phyloP scores from a whole-genome alignment of 2,329 filamentous ascomycete genomes.

The Penicillium concentricum region DNA sequence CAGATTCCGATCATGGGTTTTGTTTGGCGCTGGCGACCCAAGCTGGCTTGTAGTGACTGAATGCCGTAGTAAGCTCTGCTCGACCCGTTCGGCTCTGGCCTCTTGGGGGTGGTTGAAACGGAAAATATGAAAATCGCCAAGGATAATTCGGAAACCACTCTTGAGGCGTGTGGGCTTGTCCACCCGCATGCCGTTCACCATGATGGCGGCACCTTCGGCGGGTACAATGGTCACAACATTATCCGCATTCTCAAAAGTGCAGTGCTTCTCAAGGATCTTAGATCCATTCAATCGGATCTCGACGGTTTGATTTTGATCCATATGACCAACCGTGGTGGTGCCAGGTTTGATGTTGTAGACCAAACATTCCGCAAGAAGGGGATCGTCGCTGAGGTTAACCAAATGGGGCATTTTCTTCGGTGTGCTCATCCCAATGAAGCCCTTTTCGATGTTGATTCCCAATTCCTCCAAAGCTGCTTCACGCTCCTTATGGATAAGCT shows the following conservation, averaged over 20 bases:
- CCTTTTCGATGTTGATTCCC: constrained; percentile 98
- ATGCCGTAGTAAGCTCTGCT: constrained; percentile 83
- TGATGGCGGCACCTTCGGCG: constrained; percentile 87
- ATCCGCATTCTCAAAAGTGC: constrained; percentile 88
- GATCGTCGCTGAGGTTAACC: constrained; percentile 95
- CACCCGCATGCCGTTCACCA: constrained; percentile 94
- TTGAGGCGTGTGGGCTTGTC: constrained; percentile 80
- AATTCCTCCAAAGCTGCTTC: constrained; percentile 93
- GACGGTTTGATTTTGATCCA: constrained; percentile 76
- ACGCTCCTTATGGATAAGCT: constrained; percentile 95
- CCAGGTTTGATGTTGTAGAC: constrained; percentile 98
- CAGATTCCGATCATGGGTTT: constrained; percentile 73
- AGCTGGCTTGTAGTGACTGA: constrained; percentile 67
- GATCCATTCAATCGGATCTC: constrained; percentile 94
- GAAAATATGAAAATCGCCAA: constrained; percentile 98
- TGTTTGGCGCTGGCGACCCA: constrained; percentile 60
- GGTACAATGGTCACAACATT: constrained; percentile 91
- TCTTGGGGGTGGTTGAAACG: constrained; percentile 97
- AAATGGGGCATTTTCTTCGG: constrained; percentile 99
- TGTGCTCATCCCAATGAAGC: constrained; percentile 89
- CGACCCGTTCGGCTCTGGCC: constrained; percentile 85
- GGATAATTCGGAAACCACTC: constrained; percentile 90
- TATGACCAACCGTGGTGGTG: constrained; percentile 89
- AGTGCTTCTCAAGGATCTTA: constrained; percentile 89
- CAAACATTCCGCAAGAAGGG: constrained; percentile 88